Evolutionary conservation across 2,329 filamentous ascomycete genomes (phyloP).

Genomic region (Thelonectria blattea): DNA sequence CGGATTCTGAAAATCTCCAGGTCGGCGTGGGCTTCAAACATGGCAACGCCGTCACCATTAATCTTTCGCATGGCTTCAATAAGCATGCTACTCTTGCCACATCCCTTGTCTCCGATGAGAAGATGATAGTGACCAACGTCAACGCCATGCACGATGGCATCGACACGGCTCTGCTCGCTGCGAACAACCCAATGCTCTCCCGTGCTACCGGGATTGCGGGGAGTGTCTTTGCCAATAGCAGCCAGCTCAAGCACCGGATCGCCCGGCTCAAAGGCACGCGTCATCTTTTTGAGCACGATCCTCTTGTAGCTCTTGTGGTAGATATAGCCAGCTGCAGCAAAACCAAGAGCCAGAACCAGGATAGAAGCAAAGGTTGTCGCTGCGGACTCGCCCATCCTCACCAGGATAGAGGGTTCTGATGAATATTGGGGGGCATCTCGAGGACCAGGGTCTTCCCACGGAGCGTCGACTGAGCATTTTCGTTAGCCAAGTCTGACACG

Average conservation of each 20-base stretch:
- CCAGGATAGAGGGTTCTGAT: constrained; percentile 47
- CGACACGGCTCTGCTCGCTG: constrained; percentile 80
- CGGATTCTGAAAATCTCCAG: constrained; percentile 93
- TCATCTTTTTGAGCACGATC: constrained; percentile 90
- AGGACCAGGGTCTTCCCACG: constrained; percentile 2
- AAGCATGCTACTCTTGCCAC: constrained; percentile 95
- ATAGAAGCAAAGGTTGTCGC: constrained; percentile 80
- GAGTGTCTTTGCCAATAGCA: constrained; percentile 65
- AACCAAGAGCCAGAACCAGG: constrained; percentile 70
- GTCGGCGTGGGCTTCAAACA: constrained; percentile 96
- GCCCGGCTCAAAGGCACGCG: constrained; percentile 87
- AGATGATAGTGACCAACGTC: constrained; percentile 86
- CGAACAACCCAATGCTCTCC: constrained; percentile 74
- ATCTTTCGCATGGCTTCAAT: constrained; percentile 93
- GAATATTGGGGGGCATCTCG: constrained; percentile 18
- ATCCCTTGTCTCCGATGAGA: constrained; percentile 93
- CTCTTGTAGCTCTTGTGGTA: constrained; percentile 90
- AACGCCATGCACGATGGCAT: constrained; percentile 79
- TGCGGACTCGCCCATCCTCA: constrained; percentile 75
- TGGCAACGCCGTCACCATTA: constrained; percentile 85
- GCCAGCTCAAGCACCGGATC: constrained; percentile 88
- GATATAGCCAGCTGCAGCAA: constrained; percentile 71
- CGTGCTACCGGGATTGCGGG: constrained; percentile 49
- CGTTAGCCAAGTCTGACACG: constrained; percentile 18
- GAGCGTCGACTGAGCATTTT: constrained; percentile 18